phyloP scores from a whole-genome alignment of 2,329 filamentous ascomycete species.

The Colletotrichum higginsianum region DNA sequence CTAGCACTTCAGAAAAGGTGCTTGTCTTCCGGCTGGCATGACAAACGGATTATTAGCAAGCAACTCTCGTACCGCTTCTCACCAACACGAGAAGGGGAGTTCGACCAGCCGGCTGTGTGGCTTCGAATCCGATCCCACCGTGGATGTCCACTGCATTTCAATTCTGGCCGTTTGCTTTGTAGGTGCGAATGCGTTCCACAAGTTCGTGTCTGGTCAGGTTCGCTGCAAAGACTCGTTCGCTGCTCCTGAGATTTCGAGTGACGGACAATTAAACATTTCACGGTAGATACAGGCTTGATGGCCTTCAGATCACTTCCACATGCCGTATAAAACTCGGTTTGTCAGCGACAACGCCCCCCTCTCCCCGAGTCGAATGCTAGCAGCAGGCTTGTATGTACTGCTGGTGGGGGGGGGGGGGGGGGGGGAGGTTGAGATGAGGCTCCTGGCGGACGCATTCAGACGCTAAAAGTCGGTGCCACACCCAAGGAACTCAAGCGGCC shows the following conservation, averaged over 20 bases:
- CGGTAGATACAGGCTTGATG: not conserved
- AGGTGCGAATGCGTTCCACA: not conserved
- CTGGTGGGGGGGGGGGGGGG: not conserved
- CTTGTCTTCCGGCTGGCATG: slow-evolving; percentile 11
- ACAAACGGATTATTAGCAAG: slow-evolving; percentile 6
- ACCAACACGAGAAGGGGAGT: not conserved
- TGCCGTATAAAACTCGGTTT: not conserved
- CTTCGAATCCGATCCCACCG: not conserved
- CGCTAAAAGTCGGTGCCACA: slow-evolving; percentile 1
- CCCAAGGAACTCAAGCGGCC: slow-evolving; percentile 5
- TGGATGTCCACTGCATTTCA: not conserved
- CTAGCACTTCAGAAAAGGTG: slow-evolving; percentile 12
- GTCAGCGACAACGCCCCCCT: not conserved
- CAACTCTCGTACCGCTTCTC: not conserved
- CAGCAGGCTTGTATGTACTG: slow-evolving; percentile 18
- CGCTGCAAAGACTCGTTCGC: not conserved
- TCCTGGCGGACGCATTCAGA: slow-evolving; percentile 28
- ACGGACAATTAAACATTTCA: not conserved
- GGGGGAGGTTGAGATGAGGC: slow-evolving; percentile 31
- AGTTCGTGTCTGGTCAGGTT: not conserved
- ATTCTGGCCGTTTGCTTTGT: not conserved
- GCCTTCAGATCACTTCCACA: not conserved
- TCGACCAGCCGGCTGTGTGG: not conserved
- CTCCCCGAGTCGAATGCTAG: slow-evolving; percentile 17
- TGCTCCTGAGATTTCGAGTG: not conserved